Evolutionary conservation across 176 grass and related monocot genomes (phyloP).

Genomic region (Alloteropsis semialata): DNA sequence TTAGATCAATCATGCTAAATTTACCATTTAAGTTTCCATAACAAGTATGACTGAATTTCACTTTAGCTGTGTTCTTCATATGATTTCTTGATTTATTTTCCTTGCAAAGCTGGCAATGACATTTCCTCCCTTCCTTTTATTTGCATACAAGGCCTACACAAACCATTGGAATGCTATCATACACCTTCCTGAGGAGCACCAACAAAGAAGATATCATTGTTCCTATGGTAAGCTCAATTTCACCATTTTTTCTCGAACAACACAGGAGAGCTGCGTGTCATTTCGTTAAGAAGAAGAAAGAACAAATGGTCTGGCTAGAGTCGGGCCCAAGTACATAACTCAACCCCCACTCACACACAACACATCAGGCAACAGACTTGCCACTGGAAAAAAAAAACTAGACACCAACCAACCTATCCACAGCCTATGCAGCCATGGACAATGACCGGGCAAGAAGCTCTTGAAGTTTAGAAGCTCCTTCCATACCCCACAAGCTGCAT

Average conservation of each 20-base stretch:
- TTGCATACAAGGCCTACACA: slow-evolving; percentile 60
- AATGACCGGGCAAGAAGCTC: no score
- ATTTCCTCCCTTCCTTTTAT: background rate
- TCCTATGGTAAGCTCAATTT: slow-evolving; percentile 73
- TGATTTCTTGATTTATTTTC: slow-evolving; percentile 14
- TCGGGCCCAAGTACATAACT: no score
- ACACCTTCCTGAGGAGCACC: slow-evolving; percentile 79
- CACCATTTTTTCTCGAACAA: background rate
- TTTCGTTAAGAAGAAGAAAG: no score
- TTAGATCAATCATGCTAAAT: background rate
- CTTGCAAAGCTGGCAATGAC: slow-evolving; percentile 2
- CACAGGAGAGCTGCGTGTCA: no score
- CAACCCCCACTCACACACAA: no score
- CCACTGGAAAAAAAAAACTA: no score
- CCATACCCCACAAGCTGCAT: no score
- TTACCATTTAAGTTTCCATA: background rate
- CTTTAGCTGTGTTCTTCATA: background rate
- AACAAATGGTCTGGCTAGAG: no score
- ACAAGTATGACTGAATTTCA: background rate
- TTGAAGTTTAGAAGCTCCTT: no score
- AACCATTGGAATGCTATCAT: slow-evolving; percentile 91
- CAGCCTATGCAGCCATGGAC: no score
- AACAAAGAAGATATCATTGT: slow-evolving; percentile 88
- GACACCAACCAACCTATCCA: no score
- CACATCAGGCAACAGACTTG: no score